Percentiles rank a stretch among this genome's conserved stretches.
These are phyloP conservation scores for Fallopia convolvulus DNA, from an alignment of 148 eudicot species.

Conservation along the genomic window DNA sequence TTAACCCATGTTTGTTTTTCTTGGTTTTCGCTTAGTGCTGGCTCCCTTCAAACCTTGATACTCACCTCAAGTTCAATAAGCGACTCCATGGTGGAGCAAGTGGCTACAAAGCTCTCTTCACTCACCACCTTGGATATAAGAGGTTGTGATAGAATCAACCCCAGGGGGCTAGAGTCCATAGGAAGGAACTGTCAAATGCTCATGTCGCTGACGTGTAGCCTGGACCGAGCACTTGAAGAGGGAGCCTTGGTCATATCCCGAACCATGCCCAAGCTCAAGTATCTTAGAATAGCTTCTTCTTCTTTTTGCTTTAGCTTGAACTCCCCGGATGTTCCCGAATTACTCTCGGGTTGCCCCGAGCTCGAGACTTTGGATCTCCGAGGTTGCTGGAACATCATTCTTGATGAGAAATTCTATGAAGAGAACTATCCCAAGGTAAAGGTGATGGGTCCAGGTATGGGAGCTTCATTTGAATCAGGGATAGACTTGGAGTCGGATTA, in stretches of 20 bases:
- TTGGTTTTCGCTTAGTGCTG: constrained; percentile 37
- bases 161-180: constrained; percentile 43
- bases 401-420: constrained; percentile 33
- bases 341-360: constrained; percentile 36
- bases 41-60: constrained; percentile 39
- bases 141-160: constrained; percentile 36
- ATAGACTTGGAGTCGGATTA: too few relatives aligned
- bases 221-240: too few relatives aligned
- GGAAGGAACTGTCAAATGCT: constrained; percentile 55
- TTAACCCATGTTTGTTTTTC: too few relatives aligned
- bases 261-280: too few relatives aligned
- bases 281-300: too few relatives aligned
- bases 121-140: constrained; percentile 50
- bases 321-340: constrained; percentile 34
- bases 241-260: too few relatives aligned
- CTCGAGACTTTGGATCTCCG: constrained; percentile 59
- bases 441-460: constrained; percentile 47
- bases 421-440: constrained; percentile 39
- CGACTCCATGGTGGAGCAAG: constrained; percentile 43
- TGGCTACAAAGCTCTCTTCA: constrained; percentile 35
- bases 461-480: too few relatives aligned
- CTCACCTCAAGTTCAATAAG: constrained; percentile 44
- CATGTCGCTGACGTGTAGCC: constrained; percentile 52
- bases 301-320: too few relatives aligned
- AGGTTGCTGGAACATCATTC: constrained; percentile 66